Conservation (phyloP, 2,329 filamentous ascomycete species). For the Fusarium sp. region DNA sequence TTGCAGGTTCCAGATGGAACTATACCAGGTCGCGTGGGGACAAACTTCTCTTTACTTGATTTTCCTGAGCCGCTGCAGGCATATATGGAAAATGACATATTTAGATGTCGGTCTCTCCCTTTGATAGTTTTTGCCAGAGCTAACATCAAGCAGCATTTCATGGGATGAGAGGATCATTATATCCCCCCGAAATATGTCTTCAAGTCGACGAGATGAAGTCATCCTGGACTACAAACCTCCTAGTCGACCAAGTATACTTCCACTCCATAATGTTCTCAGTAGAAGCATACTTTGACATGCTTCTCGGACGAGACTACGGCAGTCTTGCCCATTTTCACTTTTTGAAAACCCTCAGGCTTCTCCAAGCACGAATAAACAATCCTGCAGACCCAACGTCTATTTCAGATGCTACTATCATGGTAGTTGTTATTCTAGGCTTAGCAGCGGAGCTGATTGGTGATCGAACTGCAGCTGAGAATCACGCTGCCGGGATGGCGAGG, state of each 20-base stretch:
- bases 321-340: constrained; percentile 27
- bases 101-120: neutral
- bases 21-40: constrained; percentile 19
- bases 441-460: constrained; percentile 29
- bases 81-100: constrained; percentile 31
- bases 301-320: neutral
- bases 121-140: accelerated
- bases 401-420: constrained; percentile 35
- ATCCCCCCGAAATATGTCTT: constrained; percentile 31
- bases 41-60: constrained; percentile 28
- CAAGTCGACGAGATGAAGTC: constrained; percentile 19
- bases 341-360: constrained; percentile 28
- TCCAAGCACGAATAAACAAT: constrained; percentile 17
- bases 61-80: constrained; percentile 32
- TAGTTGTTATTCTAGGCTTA: constrained; percentile 14
- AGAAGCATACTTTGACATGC: constrained; percentile 21
- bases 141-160: neutral
- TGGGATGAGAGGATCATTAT: constrained; percentile 22
- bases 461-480: constrained; percentile 10
- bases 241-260: constrained; percentile 29
- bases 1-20: neutral
- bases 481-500: constrained; percentile 22
- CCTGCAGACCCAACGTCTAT: neutral
- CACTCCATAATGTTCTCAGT: constrained; percentile 25
- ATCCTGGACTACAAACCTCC: constrained; percentile 26